These are phyloP conservation scores for Globisporangium recalcitrans DNA, from an alignment of 352 stramenopile species.

Conservation along the genomic window DNA sequence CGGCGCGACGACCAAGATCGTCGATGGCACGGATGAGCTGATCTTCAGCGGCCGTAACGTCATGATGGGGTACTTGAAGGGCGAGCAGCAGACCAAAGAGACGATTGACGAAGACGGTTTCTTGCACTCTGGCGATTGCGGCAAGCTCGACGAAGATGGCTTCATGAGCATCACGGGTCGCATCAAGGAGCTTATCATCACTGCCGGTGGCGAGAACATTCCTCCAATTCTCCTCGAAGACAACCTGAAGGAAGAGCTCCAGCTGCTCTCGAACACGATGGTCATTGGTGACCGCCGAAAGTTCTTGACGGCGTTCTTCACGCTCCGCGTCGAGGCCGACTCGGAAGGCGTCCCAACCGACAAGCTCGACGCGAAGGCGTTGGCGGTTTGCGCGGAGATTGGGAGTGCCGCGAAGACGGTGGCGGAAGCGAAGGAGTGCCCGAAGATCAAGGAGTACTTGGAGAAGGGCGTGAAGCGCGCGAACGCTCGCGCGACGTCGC, in stretches of 20 bases:
- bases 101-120: slow-evolving; percentile 92
- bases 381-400: slow-evolving; percentile 55
- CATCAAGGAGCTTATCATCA: slow-evolving; percentile 96
- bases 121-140: slow-evolving; percentile 92
- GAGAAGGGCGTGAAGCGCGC: slow-evolving; percentile 72
- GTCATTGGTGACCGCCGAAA: slow-evolving; percentile 92
- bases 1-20: slow-evolving; percentile 52
- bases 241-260: slow-evolving; percentile 85
- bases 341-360: slow-evolving; percentile 78
- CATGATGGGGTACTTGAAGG: slow-evolving; percentile 88
- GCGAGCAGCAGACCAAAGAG: slow-evolving; percentile 72
- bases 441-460: slow-evolving; percentile 78
- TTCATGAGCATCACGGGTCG: slow-evolving; percentile 94
- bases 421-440: slow-evolving; percentile 53
- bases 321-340: slow-evolving; percentile 77
- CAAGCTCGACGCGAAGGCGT: slow-evolving; percentile 66
- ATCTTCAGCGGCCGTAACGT: slow-evolving; percentile 81
- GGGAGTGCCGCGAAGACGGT: slow-evolving; percentile 67
- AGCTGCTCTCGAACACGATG: slow-evolving; percentile 88
- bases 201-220: slow-evolving; percentile 95
- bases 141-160: slow-evolving; percentile 85
- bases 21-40: slow-evolving; percentile 61
- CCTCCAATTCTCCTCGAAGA: slow-evolving; percentile 91
- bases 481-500: slow-evolving; percentile 69
- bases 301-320: slow-evolving; percentile 89